phyloP scores from a whole-genome alignment of 2,329 filamentous ascomycete species.

The Alternaria infectoria region DNA sequence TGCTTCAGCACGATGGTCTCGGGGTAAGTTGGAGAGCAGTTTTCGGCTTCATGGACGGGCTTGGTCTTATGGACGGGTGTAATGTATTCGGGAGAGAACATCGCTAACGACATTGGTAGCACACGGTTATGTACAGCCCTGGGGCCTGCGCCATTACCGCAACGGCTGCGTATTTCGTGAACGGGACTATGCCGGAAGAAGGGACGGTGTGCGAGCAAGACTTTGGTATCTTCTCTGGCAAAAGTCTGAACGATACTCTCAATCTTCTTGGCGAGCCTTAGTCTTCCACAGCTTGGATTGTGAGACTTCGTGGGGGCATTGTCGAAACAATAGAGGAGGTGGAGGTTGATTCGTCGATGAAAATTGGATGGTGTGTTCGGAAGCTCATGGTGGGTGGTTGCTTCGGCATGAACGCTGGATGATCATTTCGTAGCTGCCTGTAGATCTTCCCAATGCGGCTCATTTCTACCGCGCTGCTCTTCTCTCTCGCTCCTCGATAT shows the following conservation, averaged over 20 bases:
- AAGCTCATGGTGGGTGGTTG: background rate
- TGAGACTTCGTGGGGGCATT: background rate
- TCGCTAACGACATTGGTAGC: background rate
- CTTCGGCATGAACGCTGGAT: background rate
- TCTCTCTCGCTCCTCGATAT: background rate
- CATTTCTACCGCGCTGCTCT: background rate
- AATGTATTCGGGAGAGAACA: background rate
- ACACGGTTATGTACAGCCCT: background rate
- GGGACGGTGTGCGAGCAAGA: background rate
- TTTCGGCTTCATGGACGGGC: background rate
- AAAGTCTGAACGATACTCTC: background rate
- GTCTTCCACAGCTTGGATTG: background rate
- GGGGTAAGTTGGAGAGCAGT: background rate
- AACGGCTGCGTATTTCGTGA: background rate
- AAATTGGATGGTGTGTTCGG: background rate
- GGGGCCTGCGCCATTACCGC: background rate
- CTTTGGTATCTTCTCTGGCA: background rate
- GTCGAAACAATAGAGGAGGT: background rate
- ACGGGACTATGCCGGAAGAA: background rate
- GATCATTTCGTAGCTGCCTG: background rate
- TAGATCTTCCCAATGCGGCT: background rate
- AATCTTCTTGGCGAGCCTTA: background rate
- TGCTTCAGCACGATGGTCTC: background rate
- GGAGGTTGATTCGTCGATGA: background rate
- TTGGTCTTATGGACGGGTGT: background rate